Evolutionary conservation across 805 yeast genomes (phyloP).

Genomic region (Cyberlindnera sargentensis): DNA sequence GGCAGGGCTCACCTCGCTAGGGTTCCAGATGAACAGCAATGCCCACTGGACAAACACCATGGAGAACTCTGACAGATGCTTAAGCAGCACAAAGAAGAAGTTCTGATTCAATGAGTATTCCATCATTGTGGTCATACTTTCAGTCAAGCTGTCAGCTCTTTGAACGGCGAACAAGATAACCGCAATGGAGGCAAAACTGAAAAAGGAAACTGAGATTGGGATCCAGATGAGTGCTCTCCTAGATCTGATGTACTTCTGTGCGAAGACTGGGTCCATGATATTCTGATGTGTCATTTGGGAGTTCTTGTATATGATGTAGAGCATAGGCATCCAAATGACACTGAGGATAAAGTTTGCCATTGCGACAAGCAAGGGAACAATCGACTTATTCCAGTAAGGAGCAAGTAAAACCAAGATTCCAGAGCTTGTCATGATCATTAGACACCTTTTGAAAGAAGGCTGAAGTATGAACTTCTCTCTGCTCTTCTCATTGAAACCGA

Average conservation of each 20-base stretch:
- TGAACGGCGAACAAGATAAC: not conserved
- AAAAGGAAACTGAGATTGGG: conserved; percentile 2
- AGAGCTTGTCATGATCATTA: not conserved
- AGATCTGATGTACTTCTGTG: conserved; percentile 6
- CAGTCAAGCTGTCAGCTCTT: not conserved
- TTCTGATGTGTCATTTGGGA: conserved; percentile 9
- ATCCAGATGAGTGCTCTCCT: conserved; percentile 5
- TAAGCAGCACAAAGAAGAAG: conserved; percentile 7
- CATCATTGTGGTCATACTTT: not conserved
- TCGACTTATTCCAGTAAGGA: conserved; percentile 9
- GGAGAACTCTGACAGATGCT: conserved; percentile 9
- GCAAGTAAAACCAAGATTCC: conserved; percentile 1
- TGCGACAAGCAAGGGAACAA: not conserved
- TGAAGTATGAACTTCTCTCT: conserved; percentile 2
- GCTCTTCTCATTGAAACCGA: conserved; percentile 7
- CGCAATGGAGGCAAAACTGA: conserved; percentile 1
- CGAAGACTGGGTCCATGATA: conserved; percentile 12
- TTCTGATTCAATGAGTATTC: conserved; percentile 6
- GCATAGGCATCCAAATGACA: conserved; percentile 15
- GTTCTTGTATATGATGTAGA: conserved; percentile 13
- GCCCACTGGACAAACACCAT: conserved; percentile 11
- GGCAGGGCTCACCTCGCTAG: conserved; percentile 8
- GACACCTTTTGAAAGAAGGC: not conserved
- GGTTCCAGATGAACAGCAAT: conserved; percentile 9
- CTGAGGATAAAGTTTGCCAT: conserved; percentile 3